phyloP scores from a whole-genome alignment of 164 flowering plant genomes.

The Platanus orientalis region DNA sequence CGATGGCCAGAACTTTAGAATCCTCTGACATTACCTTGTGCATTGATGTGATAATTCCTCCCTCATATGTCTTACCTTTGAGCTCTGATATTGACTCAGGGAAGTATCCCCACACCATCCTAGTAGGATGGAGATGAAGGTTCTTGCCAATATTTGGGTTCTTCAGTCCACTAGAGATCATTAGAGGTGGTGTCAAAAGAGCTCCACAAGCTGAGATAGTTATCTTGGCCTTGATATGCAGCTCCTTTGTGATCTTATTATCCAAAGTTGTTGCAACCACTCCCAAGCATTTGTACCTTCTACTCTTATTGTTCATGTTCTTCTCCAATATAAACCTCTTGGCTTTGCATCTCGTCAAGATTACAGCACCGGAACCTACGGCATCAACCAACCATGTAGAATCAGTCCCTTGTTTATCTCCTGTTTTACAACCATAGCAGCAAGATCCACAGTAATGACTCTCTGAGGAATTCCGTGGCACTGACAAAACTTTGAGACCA shows the following conservation, averaged over 20 bases:
- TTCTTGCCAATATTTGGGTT: constrained; percentile 43
- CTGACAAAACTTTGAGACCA: constrained; percentile 42
- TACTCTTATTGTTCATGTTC: constrained; percentile 19
- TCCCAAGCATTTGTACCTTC: constrained; percentile 52
- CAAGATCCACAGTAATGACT: constrained; percentile 68
- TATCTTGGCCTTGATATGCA: constrained; percentile 57
- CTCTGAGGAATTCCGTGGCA: constrained; percentile 60
- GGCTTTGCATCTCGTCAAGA: constrained; percentile 70
- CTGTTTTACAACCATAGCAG: constrained; percentile 51
- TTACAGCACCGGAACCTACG: constrained; percentile 56
- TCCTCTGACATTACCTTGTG: constrained; percentile 28
- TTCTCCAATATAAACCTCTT: constrained; percentile 44
- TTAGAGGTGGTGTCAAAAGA: constrained; percentile 59
- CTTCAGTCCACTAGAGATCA: constrained; percentile 60
- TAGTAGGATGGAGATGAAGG: constrained; percentile 43
- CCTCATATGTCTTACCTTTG: constrained; percentile 31
- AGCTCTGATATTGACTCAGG: constrained; percentile 24
- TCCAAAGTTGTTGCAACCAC: constrained; percentile 36
- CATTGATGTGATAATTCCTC: constrained; percentile 39
- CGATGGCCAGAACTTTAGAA: constrained; percentile 14
- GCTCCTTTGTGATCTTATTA: constrained; percentile 27
- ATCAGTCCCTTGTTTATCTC: constrained; percentile 67
- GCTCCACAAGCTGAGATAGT: constrained; percentile 78
- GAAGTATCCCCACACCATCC: constrained; percentile 40
- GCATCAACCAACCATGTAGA: constrained; percentile 80